Evolutionary conservation across 73 alveolate genomes (phyloP), one percentile per base, ranked within the genome.

Genomic region (Uronychia binucleata): DNA sequence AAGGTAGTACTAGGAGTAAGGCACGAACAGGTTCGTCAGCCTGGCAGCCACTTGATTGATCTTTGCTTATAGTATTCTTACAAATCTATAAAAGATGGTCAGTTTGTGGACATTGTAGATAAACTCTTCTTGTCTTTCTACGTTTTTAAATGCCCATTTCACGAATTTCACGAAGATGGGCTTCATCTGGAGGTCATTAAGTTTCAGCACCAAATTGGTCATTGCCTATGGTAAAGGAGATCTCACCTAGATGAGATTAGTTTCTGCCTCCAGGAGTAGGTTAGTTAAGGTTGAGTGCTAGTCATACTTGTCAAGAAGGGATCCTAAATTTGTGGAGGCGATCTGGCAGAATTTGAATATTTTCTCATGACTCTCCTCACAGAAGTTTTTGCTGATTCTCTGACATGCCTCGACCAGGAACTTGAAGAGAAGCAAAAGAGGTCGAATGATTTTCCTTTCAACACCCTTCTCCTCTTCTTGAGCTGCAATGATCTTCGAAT

Each of bases 131-230:
- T 28, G 57, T 0, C 27, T 75, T 27, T 83, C 79, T 28, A 0
- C 58, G 1, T 74, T n/a, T 33, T 80, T 80, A 57, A 77, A 79
- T 14, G 89, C 93, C 96, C 93, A 86, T 80, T 90, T 90, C 25
- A 81, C 57, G 33, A 86, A 57, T 81, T 90, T 78, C 19, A 58
- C 89, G n/a, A 86, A 80, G 30, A 90, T 46, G 31, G 86, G 91
- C 57, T 88, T 86, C 59, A 90, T 84, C 79, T 90, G 77, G 27
- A 80, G 84, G 57, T 90, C 96, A 74, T 86, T 90, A 33, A 90
- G 74, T 74, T 90, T 90, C 5, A 90, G 75, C n/a, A 86, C 86
- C 78, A 90, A 90, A 28, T 46, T 35, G 31, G 59, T 83, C 28
- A 81, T 77, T 1, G 92, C 33, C 19, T 79, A 28, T 28, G 78